A percentile compares a stretch with the other conserved stretches of the same genome.
These are phyloP conservation scores for Cyberlindnera mycetangii DNA, from an alignment of 805 yeast genomes.

Conservation along the genomic window DNA sequence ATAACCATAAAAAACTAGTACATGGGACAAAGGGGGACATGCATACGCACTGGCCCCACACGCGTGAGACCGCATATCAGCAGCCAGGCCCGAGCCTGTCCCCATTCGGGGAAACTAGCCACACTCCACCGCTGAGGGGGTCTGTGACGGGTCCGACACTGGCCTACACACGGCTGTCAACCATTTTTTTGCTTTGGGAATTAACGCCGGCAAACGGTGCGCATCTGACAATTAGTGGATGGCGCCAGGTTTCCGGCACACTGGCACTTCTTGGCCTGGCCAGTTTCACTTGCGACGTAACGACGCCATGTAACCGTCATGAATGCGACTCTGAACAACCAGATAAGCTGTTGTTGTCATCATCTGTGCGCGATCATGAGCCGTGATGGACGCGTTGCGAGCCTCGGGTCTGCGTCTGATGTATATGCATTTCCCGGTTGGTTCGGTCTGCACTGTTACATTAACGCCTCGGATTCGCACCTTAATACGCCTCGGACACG, in stretches of 20 bases:
- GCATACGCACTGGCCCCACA: background rate
- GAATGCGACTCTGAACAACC: too few species aligned
- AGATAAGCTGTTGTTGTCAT: background rate
- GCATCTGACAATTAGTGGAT: too few species aligned
- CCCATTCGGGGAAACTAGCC: background rate
- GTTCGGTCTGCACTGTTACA: background rate
- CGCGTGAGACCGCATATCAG: background rate
- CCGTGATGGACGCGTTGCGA: background rate
- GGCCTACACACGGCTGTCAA: too few species aligned
- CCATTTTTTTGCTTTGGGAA: too few species aligned
- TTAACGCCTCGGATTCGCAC: background rate
- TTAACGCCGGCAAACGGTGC: too few species aligned
- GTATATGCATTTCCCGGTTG: background rate
- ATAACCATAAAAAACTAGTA: background rate
- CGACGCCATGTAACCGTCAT: too few species aligned
- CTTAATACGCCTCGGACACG: constrained; percentile 2
- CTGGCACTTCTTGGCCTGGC: too few species aligned
- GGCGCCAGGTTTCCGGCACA: too few species aligned
- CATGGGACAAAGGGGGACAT: constrained; percentile 16
- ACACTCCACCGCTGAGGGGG: too few species aligned
- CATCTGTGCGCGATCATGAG: background rate
- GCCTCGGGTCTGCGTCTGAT: constrained; percentile 1
- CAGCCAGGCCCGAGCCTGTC: background rate
- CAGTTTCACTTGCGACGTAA: too few species aligned
- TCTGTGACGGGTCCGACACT: too few species aligned